phyloP scores from a whole-genome alignment of 306 rosid genomes.

The Trifolium pratense region DNA sequence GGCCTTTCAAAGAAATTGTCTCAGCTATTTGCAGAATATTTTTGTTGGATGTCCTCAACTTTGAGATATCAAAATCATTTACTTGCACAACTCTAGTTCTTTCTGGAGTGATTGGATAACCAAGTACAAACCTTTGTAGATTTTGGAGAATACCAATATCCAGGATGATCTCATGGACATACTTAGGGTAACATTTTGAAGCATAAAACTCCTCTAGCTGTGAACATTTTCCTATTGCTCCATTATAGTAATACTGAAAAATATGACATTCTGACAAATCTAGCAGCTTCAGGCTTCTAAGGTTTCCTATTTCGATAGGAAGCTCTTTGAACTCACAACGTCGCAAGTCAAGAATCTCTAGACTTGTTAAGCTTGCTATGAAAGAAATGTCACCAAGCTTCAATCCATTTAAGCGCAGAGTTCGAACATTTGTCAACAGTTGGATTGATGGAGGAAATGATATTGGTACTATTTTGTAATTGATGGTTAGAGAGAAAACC shows the following conservation, averaged over 20 bases:
- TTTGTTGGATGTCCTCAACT: neutral
- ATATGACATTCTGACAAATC: conserved; percentile 13
- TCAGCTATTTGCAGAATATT: conserved; percentile 1
- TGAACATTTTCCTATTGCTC: conserved; percentile 34
- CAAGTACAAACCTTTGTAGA: conserved; percentile 9
- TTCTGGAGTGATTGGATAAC: neutral
- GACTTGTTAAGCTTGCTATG: neutral
- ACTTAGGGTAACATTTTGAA: neutral
- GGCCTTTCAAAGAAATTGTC: neutral
- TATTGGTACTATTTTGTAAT: neutral
- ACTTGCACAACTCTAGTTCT: neutral
- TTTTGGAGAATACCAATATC: conserved; percentile 21
- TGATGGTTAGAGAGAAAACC: neutral
- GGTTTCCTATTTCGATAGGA: neutral
- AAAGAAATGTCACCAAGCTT: conserved; percentile 29
- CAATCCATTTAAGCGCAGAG: conserved; percentile 8
- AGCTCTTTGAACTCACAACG: neutral
- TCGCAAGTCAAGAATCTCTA: conserved; percentile 30
- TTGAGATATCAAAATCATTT: neutral
- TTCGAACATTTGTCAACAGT: conserved; percentile 20
- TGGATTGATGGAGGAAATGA: conserved; percentile 25
- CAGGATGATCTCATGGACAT: neutral
- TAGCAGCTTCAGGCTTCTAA: neutral
- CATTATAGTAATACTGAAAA: neutral
- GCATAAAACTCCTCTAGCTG: conserved; percentile 38